These are phyloP conservation scores for Actinomucor elegans DNA, from an alignment of 371 early-diverging fungal species.

Conservation along the genomic window DNA sequence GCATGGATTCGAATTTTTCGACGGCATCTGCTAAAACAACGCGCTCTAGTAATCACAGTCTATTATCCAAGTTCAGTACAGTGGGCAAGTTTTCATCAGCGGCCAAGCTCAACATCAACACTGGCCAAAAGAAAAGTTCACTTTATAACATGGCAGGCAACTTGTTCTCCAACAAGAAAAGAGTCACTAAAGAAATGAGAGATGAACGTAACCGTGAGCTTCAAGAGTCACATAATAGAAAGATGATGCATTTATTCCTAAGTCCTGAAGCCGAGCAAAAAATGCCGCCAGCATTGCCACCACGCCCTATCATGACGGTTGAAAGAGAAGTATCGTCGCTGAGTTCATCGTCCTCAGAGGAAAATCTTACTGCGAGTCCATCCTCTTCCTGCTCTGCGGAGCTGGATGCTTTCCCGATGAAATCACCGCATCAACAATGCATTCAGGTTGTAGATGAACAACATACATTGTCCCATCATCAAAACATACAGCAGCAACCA, in stretches of 20 bases:
- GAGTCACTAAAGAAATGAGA: slow-evolving; percentile 13
- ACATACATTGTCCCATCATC: too few species aligned
- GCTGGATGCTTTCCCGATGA: background rate
- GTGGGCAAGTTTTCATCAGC: background rate
- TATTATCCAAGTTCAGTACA: background rate
- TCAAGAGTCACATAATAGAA: slow-evolving; percentile 16
- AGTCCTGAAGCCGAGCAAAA: background rate
- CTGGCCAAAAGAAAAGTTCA: slow-evolving; percentile 9
- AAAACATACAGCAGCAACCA: too few species aligned
- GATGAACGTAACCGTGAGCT: slow-evolving; percentile 21
- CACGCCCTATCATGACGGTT: background rate
- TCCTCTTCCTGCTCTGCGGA: background rate
- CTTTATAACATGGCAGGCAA: slow-evolving; percentile 21
- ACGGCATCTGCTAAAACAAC: background rate
- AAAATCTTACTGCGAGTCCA: background rate
- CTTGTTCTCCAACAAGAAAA: slow-evolving; percentile 18
- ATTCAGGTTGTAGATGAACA: background rate
- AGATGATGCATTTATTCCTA: slow-evolving; percentile 19
- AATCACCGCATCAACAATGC: background rate
- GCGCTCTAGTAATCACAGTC: background rate
- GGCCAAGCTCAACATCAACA: background rate
- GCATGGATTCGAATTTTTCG: too few species aligned
- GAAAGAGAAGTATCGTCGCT: background rate
- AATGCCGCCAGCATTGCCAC: slow-evolving; percentile 8
- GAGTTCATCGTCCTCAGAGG: slow-evolving; percentile 5